Conservation (phyloP, 306 rosid genomes). For the Quercus suber region DNA sequence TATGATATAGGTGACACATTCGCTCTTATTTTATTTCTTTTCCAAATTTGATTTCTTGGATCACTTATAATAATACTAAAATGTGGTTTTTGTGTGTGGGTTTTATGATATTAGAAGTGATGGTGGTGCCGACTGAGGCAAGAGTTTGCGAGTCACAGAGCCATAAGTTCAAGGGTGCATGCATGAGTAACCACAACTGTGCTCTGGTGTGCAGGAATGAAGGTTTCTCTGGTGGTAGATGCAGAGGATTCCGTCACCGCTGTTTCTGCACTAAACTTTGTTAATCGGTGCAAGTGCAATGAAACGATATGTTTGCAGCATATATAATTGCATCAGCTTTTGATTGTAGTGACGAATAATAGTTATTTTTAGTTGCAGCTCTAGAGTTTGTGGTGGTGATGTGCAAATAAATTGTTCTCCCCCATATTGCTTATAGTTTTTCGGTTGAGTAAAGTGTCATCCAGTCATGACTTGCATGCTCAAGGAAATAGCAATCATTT, state of each 20-base stretch:
- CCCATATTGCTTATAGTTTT: neutral
- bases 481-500: neutral
- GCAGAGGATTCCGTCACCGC: conserved; percentile 48
- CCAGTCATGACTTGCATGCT: neutral
- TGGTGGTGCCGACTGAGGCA: conserved; percentile 35
- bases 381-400: neutral
- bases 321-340: neutral
- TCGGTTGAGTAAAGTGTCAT: neutral
- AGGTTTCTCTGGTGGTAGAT: conserved; percentile 46
- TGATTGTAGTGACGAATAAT: neutral
- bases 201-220: conserved; percentile 39
- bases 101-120: conserved; percentile 7
- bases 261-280: conserved; percentile 48
- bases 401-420: neutral
- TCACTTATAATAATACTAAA: too few relatives aligned
- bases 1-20: too few relatives aligned
- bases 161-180: conserved; percentile 35
- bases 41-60: too few relatives aligned
- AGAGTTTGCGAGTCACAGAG: conserved; percentile 42
- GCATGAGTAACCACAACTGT: conserved; percentile 32
- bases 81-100: neutral
- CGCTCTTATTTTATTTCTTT: too few relatives aligned
- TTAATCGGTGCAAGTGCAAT: neutral
- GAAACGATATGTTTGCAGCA: neutral
- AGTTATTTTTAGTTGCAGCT: neutral